Evolutionary conservation across 208 protist species (phyloP).

Genomic region (Borovskyia barvae): DNA sequence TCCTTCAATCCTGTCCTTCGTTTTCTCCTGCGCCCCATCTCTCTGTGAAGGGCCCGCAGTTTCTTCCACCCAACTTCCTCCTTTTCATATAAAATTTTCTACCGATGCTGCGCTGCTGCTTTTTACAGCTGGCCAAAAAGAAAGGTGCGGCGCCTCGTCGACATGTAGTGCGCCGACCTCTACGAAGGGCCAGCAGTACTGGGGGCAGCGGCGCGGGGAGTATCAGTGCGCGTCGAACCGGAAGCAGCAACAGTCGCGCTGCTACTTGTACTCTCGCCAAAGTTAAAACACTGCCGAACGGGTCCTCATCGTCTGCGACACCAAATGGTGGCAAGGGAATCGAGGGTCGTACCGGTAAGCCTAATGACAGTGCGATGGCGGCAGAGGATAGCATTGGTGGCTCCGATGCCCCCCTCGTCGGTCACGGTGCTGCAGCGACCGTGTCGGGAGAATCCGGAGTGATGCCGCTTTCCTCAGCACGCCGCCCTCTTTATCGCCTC

Average conservation of each 20-base stretch:
- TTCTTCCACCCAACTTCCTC: no score
- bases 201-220: not conserved
- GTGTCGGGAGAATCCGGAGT: slow-evolving; percentile 2
- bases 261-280: no score
- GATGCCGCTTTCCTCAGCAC: not conserved
- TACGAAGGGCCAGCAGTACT: slow-evolving; percentile 13
- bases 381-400: not conserved
- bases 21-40: no score
- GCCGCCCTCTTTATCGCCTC: slow-evolving; percentile 53
- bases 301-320: not conserved
- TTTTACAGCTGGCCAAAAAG: slow-evolving; percentile 10
- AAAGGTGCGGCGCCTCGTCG: slow-evolving; percentile 14
- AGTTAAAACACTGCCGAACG: no score
- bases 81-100: no score
- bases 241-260: no score
- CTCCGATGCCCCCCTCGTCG: not conserved
- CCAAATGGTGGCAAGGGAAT: not conserved
- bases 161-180: slow-evolving; percentile 16
- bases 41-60: no score
- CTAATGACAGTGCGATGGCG: no score
- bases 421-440: not conserved
- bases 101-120: slow-evolving; percentile 14
- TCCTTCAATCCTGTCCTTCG: no score
- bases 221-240: not conserved
- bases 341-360: no score